Conservation (phyloP, 345 rosid genomes). For the Linum trigynum region DNA sequence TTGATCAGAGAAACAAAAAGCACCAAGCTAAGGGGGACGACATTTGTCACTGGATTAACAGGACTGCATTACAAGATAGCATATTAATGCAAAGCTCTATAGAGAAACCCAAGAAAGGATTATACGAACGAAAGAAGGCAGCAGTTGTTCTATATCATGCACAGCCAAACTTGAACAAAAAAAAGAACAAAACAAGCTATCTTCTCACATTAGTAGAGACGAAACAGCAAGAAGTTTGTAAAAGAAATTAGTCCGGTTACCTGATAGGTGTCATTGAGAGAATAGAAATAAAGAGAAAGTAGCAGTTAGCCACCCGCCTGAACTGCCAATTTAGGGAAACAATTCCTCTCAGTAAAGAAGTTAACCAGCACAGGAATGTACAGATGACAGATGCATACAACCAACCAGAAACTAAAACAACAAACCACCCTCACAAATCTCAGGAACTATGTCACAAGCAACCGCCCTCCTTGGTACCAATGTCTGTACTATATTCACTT, state of each 20-base stretch:
- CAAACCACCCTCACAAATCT: background rate
- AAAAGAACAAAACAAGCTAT: background rate
- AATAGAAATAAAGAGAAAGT: slow-evolving; percentile 89
- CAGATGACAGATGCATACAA: background rate
- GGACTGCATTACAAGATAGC: slow-evolving; percentile 58
- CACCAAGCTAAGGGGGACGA: slow-evolving; percentile 83
- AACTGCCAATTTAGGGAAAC: slow-evolving; percentile 62
- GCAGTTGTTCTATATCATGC: background rate
- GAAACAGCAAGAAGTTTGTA: background rate
- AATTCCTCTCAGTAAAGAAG: slow-evolving; percentile 23
- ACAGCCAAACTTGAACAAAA: background rate
- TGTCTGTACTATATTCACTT: background rate
- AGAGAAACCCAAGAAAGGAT: no score
- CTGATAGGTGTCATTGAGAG: slow-evolving; percentile 94
- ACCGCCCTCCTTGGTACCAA: background rate
- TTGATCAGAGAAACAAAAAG: slow-evolving; percentile 93
- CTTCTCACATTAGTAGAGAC: background rate
- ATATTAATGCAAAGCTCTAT: background rate
- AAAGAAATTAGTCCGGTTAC: slow-evolving; percentile 27
- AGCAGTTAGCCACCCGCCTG: slow-evolving; percentile 96
- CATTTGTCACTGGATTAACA: slow-evolving; percentile 90
- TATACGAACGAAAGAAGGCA: background rate
- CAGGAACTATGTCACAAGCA: background rate
- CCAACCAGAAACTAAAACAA: background rate
- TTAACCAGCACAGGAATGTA: background rate